Base-by-base conservation (phyloP, 2,329 filamentous ascomycete species). In the Colletotrichum eremochloae region DNA sequence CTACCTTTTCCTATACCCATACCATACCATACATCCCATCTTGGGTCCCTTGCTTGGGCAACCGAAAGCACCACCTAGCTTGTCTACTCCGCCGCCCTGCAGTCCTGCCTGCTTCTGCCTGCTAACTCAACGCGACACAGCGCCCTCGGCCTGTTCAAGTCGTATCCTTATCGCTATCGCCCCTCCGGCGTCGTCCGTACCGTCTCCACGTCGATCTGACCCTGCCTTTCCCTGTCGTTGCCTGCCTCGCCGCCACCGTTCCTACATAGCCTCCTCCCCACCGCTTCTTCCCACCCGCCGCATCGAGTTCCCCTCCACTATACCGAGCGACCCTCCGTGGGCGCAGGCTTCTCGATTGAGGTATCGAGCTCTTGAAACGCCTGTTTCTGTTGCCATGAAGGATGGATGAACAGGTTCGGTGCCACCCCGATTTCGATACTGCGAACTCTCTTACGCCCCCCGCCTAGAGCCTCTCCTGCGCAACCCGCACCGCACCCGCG, bases 401-500 rank as follows among this genome's bases (percentile, higher is more conserved):
- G 64, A 75, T 75, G 74, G 74, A 74, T 74, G 58, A 70, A 65
- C 74, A 69, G 42, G 62, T 62, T 67, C 63, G 62, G 53, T 66
- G 36, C 65, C 72, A 67, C 61, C 62, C 50, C 57, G 65, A 75
- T 57, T 57, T 74, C 66, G 46, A 74, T 42, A 52, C 42, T 68
- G 63, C 71, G 50, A 69, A 56, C 31, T 38, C 42, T 44, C 55
- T 70, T n/a, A 38, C 65, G 24, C 56, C 44, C 14, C 31, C 53
- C 46, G 60, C 29, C 53, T 44, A 70, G 57, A 74, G 46, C 68
- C 38, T 62, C 38, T 56, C 36, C 42, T 57, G 52, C 50, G 68
- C 15, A 56, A n/a, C 50, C 29, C 31, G 55, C 56, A 42, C 33
- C 18, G 50, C 29, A 24, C 29, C 3, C 57, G 12, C 56, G 36